phyloP scores from a whole-genome alignment of 2,329 filamentous ascomycete genomes.

The Drechmeria coniospora region DNA sequence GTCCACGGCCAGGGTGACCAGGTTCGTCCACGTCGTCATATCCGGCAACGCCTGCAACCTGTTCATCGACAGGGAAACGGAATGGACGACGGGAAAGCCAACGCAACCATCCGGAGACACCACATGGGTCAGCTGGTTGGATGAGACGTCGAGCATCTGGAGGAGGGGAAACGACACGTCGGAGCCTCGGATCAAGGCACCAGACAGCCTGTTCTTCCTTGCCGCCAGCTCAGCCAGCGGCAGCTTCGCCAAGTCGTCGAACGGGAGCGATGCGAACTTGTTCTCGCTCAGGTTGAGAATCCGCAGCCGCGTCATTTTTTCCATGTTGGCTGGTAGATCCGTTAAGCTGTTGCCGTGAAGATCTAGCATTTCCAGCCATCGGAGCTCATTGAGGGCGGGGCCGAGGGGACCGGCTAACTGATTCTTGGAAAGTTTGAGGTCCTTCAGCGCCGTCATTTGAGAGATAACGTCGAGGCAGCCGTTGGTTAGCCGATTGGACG shows the following conservation, averaged over 20 bases:
- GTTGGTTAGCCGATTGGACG: slow-evolving; percentile 66
- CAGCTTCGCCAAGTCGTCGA: slow-evolving; percentile 49
- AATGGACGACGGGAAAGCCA: slow-evolving; percentile 55
- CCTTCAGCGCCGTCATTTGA: slow-evolving; percentile 56
- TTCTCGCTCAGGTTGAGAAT: slow-evolving; percentile 73
- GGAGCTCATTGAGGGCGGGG: slow-evolving; percentile 44
- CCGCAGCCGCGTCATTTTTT: slow-evolving; percentile 53
- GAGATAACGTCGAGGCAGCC: slow-evolving; percentile 56
- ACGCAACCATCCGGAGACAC: slow-evolving; percentile 29
- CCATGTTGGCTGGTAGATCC: slow-evolving; percentile 50
- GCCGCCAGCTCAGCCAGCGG: slow-evolving; percentile 60
- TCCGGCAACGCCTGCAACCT: slow-evolving; percentile 58
- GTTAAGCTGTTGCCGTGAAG: slow-evolving; percentile 67
- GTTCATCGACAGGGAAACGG: slow-evolving; percentile 68
- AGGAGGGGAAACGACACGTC: slow-evolving; percentile 46
- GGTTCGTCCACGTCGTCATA: slow-evolving; percentile 55
- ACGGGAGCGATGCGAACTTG: slow-evolving; percentile 53
- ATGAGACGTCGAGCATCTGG: slow-evolving; percentile 62
- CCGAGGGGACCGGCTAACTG: slow-evolving; percentile 53
- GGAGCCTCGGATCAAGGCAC: slow-evolving; percentile 50
- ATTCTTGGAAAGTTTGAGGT: slow-evolving; percentile 72
- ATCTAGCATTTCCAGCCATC: slow-evolving; percentile 64
- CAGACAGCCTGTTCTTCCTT: slow-evolving; percentile 64
- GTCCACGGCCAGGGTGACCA: slow-evolving; percentile 60
- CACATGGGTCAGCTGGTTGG: slow-evolving; percentile 53